phyloP scores from a whole-genome alignment of 257 asterid species.

The Thymus mandschuricus region DNA sequence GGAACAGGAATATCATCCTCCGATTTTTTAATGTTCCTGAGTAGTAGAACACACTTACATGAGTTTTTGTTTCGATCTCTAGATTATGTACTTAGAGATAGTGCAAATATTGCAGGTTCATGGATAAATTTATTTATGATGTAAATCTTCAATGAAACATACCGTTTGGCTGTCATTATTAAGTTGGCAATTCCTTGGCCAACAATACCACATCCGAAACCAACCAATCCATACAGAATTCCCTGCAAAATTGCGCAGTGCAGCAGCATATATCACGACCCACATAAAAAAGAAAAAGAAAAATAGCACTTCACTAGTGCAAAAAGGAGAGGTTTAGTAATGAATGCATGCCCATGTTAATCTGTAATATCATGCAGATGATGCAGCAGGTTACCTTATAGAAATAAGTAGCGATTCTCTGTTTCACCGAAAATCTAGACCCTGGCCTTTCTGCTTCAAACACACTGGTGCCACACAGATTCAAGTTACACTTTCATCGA shows the following conservation, averaged over 20 bases:
- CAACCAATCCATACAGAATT: conserved; percentile 83
- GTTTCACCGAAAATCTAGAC: conserved; percentile 67
- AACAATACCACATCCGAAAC: conserved; percentile 92
- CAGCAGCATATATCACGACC: too few relatives aligned
- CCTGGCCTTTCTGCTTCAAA: conserved; percentile 98
- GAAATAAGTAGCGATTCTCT: conserved; percentile 87
- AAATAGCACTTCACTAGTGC: background rate
- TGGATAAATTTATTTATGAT: conserved; percentile 2
- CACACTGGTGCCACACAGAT: conserved; percentile 59
- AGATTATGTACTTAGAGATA: background rate
- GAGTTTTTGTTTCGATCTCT: conserved; percentile 21
- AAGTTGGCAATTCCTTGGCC: conserved; percentile 98
- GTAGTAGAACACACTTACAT: background rate
- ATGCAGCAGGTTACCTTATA: conserved; percentile 60
- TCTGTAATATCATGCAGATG: conserved; percentile 14
- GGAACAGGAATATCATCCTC: conserved; percentile 96
- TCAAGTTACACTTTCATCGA: background rate
- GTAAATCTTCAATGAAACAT: conserved; percentile 29
- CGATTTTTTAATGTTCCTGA: conserved; percentile 82
- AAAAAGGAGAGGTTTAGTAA: conserved; percentile 13
- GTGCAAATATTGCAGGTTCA: background rate
- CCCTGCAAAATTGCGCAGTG: conserved; percentile 59
- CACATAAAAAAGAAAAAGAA: too few relatives aligned
- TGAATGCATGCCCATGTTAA: background rate
- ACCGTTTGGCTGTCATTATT: conserved; percentile 97